Base-by-base conservation (phyloP, 306 rosid species). In the Gastrolobium bilobum region DNA sequence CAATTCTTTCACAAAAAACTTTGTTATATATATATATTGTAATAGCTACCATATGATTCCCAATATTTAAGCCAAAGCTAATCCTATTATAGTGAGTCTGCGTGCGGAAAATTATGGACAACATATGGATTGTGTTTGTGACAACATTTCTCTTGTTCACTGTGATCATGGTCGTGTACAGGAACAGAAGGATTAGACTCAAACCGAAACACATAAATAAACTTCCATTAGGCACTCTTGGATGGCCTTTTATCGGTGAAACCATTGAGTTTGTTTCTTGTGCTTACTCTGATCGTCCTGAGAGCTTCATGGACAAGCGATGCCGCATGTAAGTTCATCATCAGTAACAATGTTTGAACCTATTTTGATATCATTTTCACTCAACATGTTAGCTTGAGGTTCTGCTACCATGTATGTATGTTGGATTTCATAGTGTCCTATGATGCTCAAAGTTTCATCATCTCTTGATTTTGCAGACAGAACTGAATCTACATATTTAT, bases 261-360 rank as follows among this genome's bases (percentile, higher is more conserved):
- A 95, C 99, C 82, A 26, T 95, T 7, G 89, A 90, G 83, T 93
- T 91, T 63, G 84, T 95, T 61, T 79, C 98, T 54, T 89, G 85
- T 76, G 98, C 99, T 83, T 93, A 92, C 83, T 91, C 99, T 62
- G 96, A 95, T 83, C 90, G 78, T 82, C 99, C 98, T 3, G 99
- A 93, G 73, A 85, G 83, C 85, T 95, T 95, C 90, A 89, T 93
- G 90, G 84, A 93, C 73, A 87, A 89, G 84, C 89, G 98, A 26
- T 86, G 94, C 5, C 72, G 33, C 82, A 67, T 73, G 99, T 92
- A 85, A 87, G 94, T 77, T 83, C 56, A 51, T 83, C 56, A 51
- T 59, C 80, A 20, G 26, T 20, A 43, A 2, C 11, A 10, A 20
- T 61, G 26, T 20, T 20, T 20, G 26, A 20, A 20, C 26, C 26